A percentile compares a stretch with the other conserved stretches of the same genome.
phyloP scores from a whole-genome alignment of 768 basidiomycete genomes.

The Amanita jacksonii region DNA sequence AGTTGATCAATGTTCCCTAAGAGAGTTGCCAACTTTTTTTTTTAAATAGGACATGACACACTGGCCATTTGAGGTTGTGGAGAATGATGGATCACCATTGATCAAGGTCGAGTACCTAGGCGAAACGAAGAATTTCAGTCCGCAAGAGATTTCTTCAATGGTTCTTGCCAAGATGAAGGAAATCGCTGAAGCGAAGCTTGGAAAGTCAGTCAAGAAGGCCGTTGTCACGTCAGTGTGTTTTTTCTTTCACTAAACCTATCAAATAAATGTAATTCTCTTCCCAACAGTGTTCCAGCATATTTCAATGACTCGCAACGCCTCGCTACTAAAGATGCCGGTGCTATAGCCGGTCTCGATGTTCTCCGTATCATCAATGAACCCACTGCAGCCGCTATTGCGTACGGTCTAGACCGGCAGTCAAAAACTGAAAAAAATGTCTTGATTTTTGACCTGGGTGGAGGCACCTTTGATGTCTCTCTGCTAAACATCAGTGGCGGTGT shows the following conservation, averaged over 20 bases:
- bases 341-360: slow-evolving; percentile 96
- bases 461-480: slow-evolving; percentile 99
- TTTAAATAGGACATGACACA: slow-evolving; percentile 73
- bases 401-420: slow-evolving; percentile 94
- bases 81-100: slow-evolving; percentile 94
- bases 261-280: slow-evolving; percentile 4
- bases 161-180: slow-evolving; percentile 99
- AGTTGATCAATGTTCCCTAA: slow-evolving; percentile 10
- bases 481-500: slow-evolving; percentile 97
- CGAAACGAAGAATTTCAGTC: slow-evolving; percentile 94
- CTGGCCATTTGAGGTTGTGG: slow-evolving; percentile 97
- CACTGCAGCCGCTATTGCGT: slow-evolving; percentile 98
- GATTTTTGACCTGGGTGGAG: slow-evolving; percentile 99
- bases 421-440: slow-evolving; percentile 96
- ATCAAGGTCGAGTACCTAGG: slow-evolving; percentile 94
- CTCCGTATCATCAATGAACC: slow-evolving; percentile 99
- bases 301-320: slow-evolving; percentile 99
- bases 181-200: slow-evolving; percentile 97
- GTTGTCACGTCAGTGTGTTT: slow-evolving; percentile 78
- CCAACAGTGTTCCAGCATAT: slow-evolving; percentile 84
- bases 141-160: slow-evolving; percentile 99
- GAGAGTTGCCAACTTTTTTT: slow-evolving; percentile 5
- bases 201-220: slow-evolving; percentile 97
- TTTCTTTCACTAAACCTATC: neutral
- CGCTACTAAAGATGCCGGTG: slow-evolving; percentile 98